phyloP scores from a whole-genome alignment of 441 rosid species.

The Syzygium malaccense region DNA sequence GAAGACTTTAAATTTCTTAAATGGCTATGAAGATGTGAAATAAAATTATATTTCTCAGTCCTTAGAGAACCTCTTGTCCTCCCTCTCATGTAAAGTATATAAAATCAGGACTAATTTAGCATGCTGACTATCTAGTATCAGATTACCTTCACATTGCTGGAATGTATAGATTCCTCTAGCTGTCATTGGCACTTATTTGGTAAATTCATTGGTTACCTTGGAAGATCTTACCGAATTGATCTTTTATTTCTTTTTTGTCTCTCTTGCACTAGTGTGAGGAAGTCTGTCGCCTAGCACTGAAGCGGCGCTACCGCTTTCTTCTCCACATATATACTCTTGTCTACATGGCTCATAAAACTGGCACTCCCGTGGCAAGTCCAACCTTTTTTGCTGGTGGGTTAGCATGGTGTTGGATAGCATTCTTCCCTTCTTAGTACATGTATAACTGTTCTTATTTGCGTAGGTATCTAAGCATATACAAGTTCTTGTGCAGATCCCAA shows the following conservation, averaged over 20 bases:
- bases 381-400: conserved; percentile 74
- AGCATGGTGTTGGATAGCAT: neutral
- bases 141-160: neutral
- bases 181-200: neutral
- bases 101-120: neutral
- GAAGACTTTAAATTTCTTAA: neutral
- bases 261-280: conserved; percentile 65
- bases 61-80: neutral
- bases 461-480: neutral
- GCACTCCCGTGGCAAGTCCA: conserved; percentile 83
- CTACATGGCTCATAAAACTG: conserved; percentile 77
- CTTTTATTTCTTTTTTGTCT: conserved; percentile 8
- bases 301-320: conserved; percentile 84
- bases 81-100: neutral
- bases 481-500: conserved; percentile 53
- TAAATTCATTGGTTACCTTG: neutral
- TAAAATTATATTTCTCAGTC: neutral
- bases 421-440: conserved; percentile 1
- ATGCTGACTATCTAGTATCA: neutral
- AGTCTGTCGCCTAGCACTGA: conserved; percentile 87
- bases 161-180: neutral
- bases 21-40: neutral
- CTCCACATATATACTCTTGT: conserved; percentile 87
- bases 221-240: neutral
- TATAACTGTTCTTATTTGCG: neutral